Percentiles rank a stretch among this genome's conserved stretches.
Evolutionary conservation across 1,139 yeast species (phyloP).

Genomic region (Geotrichum macrosporum): DNA sequence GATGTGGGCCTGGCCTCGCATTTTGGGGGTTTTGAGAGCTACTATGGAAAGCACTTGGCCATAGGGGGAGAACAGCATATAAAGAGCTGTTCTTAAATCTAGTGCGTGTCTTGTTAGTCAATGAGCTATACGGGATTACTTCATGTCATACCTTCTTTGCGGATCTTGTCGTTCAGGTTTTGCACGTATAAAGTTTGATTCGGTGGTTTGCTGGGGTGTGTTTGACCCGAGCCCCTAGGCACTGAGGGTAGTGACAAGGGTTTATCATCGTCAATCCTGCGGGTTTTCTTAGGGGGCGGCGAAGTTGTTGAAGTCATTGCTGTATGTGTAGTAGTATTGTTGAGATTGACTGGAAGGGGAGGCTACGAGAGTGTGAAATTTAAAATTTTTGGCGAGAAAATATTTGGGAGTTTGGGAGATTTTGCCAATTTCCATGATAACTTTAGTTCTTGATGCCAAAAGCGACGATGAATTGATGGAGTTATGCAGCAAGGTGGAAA

Average conservation of each 20-base stretch:
- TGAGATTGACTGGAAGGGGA: no score
- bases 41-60: conserved; percentile 64
- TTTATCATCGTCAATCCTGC: neutral
- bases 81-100: conserved; percentile 52
- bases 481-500: no score
- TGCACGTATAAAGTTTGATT: conserved; percentile 58
- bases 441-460: no score
- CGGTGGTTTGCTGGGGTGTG: conserved; percentile 29
- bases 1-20: conserved; percentile 78
- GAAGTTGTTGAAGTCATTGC: no score
- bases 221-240: neutral
- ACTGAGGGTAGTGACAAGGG: conserved; percentile 4
- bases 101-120: neutral
- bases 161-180: conserved; percentile 62
- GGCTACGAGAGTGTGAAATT: no score
- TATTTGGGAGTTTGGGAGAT: no score
- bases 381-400: no score
- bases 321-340: no score
- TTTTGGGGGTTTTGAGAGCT: conserved; percentile 44
- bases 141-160: conserved; percentile 33
- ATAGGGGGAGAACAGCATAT: conserved; percentile 58
- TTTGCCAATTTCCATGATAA: no score
- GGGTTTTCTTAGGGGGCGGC: conserved; percentile 7
- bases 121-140: no score
- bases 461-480: no score